A percentile compares a stretch with the other conserved stretches of the same genome.
Evolutionary conservation across 1,284 basidiomycete genomes (phyloP).

Genomic region (Meripilus lineatus): DNA sequence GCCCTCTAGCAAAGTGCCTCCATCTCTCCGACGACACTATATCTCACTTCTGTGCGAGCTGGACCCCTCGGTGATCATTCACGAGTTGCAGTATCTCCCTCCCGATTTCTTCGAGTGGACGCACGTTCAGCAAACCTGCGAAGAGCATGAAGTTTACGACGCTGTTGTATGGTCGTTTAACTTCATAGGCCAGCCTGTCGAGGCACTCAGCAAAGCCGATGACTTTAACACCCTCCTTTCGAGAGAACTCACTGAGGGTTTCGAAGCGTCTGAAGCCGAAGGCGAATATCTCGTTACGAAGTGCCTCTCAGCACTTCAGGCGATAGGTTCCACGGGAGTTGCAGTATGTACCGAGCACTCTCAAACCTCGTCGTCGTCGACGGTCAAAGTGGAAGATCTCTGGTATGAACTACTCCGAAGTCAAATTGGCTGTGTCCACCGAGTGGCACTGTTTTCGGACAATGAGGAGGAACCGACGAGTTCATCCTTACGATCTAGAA

Average conservation of each 20-base stretch:
- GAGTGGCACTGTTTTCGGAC: slow-evolving; percentile 43
- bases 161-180: slow-evolving; percentile 84
- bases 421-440: slow-evolving; percentile 78
- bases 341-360: slow-evolving; percentile 69
- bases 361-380: slow-evolving; percentile 27
- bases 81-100: slow-evolving; percentile 60
- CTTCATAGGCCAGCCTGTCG: slow-evolving; percentile 54
- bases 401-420: slow-evolving; percentile 87
- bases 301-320: slow-evolving; percentile 39
- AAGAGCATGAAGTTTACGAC: slow-evolving; percentile 62
- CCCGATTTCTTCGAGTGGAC: slow-evolving; percentile 54
- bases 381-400: slow-evolving; percentile 73
- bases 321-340: slow-evolving; percentile 57
- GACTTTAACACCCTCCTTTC: slow-evolving; percentile 55
- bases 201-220: slow-evolving; percentile 67
- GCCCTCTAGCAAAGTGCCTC: slow-evolving; percentile 42
- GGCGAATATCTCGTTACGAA: slow-evolving; percentile 26
- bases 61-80: slow-evolving; percentile 63
- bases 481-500: slow-evolving; percentile 15
- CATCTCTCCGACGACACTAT: slow-evolving; percentile 55
- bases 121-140: slow-evolving; percentile 59
- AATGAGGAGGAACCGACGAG: slow-evolving; percentile 20
- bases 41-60: slow-evolving; percentile 70
- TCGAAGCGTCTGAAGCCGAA: slow-evolving; percentile 27
- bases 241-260: slow-evolving; percentile 40